Evolutionary conservation across 768 basidiomycete species (phyloP).

Genomic region (Macrolepiota dolichaula): DNA sequence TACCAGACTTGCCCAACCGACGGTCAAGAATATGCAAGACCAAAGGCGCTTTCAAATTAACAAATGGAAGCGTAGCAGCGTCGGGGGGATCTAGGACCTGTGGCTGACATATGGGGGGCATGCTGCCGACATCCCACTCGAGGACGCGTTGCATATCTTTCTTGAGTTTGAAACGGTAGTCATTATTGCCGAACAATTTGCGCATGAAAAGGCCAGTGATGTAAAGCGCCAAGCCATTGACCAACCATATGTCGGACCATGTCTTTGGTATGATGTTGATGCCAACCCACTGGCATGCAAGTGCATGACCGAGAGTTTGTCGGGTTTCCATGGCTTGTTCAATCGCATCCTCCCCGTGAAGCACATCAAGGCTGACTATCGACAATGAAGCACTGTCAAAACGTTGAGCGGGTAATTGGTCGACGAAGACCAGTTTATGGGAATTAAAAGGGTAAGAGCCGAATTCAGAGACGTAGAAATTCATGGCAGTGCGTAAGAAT

Average conservation of each 20-base stretch:
- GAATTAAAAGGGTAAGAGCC: constrained; percentile 96
- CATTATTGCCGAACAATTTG: constrained; percentile 91
- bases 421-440: constrained; percentile 92
- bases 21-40: constrained; percentile 95
- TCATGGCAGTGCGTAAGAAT: constrained; percentile 86
- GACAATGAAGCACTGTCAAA: constrained; percentile 86
- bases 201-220: constrained; percentile 86
- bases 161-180: constrained; percentile 92
- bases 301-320: constrained; percentile 79
- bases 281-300: constrained; percentile 96
- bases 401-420: constrained; percentile 77
- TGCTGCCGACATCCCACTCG: constrained; percentile 80
- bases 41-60: constrained; percentile 94
- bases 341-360: constrained; percentile 85
- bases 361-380: constrained; percentile 72
- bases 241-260: constrained; percentile 96
- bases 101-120: constrained; percentile 94
- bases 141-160: constrained; percentile 95
- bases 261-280: constrained; percentile 93
- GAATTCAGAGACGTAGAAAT: constrained; percentile 86
- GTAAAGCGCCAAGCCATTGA: constrained; percentile 89
- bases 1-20: constrained; percentile 90
- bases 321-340: constrained; percentile 92
- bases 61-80: constrained; percentile 71
- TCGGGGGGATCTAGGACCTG: constrained; percentile 84